Percentiles rank a stretch among this genome's conserved stretches.
These are phyloP conservation scores for Penicillium sp. DNA, from an alignment of 2,329 filamentous ascomycete species.

Conservation along the genomic window DNA sequence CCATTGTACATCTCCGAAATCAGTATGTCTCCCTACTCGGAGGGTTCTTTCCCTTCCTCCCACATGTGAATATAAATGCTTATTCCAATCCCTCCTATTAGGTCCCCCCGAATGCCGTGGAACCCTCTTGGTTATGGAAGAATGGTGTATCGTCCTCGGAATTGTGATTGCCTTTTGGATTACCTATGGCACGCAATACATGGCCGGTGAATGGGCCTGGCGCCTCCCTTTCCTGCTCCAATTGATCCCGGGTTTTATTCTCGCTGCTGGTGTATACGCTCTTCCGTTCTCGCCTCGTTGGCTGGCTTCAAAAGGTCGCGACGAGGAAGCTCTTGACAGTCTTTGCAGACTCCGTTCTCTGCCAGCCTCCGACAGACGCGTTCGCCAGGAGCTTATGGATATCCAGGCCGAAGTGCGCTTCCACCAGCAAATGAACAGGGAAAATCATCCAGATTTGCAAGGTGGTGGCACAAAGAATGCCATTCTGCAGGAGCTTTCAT, in stretches of 20 bases:
- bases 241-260: conserved; percentile 35
- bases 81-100: neutral
- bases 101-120: conserved; percentile 43
- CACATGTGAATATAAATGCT: neutral
- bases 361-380: conserved; percentile 41
- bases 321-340: conserved; percentile 44
- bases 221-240: conserved; percentile 43
- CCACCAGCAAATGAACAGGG: conserved; percentile 39
- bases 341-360: conserved; percentile 45
- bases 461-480: conserved; percentile 27
- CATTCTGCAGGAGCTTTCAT: conserved; percentile 42
- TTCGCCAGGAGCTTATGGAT: conserved; percentile 45
- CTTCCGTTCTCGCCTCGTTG: conserved; percentile 51
- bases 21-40: conserved; percentile 17
- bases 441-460: conserved; percentile 34
- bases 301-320: conserved; percentile 41
- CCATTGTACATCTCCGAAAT: conserved; percentile 49
- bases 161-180: conserved; percentile 39
- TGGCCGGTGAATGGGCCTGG: conserved; percentile 42
- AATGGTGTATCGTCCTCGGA: conserved; percentile 36
- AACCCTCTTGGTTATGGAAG: conserved; percentile 38
- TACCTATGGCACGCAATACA: conserved; percentile 39
- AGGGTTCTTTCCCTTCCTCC: neutral
- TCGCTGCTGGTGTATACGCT: conserved; percentile 33
- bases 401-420: conserved; percentile 48